Percentiles rank a stretch among this genome's conserved stretches.
phyloP scores from a whole-genome alignment of 1,139 yeast genomes.

The Taphrina sp. region DNA sequence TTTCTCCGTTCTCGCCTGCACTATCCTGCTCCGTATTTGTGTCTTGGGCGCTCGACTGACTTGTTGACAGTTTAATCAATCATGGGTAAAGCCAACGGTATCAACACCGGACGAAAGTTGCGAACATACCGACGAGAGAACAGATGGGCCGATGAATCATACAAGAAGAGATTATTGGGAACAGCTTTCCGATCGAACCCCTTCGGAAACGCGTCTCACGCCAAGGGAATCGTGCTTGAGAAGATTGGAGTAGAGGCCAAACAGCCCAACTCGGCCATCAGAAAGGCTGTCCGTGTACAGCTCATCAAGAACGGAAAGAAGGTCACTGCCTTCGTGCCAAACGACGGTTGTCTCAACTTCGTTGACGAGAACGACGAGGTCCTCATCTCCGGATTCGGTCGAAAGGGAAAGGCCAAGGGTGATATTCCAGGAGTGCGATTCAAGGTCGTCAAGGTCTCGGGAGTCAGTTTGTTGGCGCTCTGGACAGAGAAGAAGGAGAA shows the following conservation, averaged over 20 bases:
- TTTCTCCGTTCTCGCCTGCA: too few species aligned
- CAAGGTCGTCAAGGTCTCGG: constrained; percentile 90
- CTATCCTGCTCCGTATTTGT: too few species aligned
- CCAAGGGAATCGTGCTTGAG: constrained; percentile 99
- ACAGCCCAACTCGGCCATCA: constrained; percentile 99
- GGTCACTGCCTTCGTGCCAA: constrained; percentile 99
- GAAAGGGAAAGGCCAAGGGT: constrained; percentile 99
- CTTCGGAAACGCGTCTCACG: constrained; percentile 99
- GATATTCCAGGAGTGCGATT: constrained; percentile 37
- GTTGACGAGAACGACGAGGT: constrained; percentile 99
- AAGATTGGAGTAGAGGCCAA: constrained; percentile 99
- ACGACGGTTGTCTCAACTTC: constrained; percentile 99
- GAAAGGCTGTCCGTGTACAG: constrained; percentile 99
- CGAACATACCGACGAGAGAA: constrained; percentile 99
- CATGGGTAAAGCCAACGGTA: constrained; percentile 59
- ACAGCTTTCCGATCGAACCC: constrained; percentile 99
- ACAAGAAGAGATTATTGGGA: constrained; percentile 98
- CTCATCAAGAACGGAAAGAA: constrained; percentile 99
- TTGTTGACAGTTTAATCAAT: too few species aligned
- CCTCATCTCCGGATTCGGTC: constrained; percentile 99
- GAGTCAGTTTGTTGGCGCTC: constrained; percentile 98
- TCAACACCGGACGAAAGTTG: constrained; percentile 99
- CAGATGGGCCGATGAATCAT: constrained; percentile 84
- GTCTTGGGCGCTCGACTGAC: too few species aligned
- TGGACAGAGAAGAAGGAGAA: constrained; percentile 99